Evolutionary conservation across 2,329 filamentous ascomycete genomes (phyloP), one percentile per base, ranked within the genome.

Genomic region (Pseudogymnoascus pannorum): DNA sequence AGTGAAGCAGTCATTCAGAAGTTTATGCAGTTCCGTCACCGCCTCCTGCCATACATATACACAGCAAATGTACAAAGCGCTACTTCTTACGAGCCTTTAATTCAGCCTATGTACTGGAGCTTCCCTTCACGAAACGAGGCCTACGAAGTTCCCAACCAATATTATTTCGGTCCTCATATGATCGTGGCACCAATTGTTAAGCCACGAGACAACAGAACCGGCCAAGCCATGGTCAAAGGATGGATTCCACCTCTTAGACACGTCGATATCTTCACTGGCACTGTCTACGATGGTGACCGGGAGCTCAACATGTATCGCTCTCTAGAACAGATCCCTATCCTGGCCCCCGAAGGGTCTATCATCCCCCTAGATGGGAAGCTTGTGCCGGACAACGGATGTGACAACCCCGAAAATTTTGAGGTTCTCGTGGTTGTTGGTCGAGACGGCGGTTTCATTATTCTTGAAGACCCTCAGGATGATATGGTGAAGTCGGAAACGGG

Each of bases 21-120:
- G 1, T 81, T 79, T 57, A 69, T 87, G 48, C 75, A 76, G 4
- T 72, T 86, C 20, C 76, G 85, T 0, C 85, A 87, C 67, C 75
- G 79, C 2, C 72, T 87, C 5, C 75, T 87, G 24, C 84, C 85
- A 0, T 87, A 84, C 64, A 72, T 87, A 2, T 81, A 86, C 70
- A 81, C 80, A 0, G 80, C 81, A 75, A 86, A 84, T 63, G 75
- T 77, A 1, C 71, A 73, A 8, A 76, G 76, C 0, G 74, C 76
- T 0, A 70, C 70, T 1, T 67, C 78, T 0, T 76, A 77, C 42
- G 75, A 80, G 58, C 83, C 84, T 0, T 70, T 87, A 1, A 71
- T 87, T 1, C 80, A 83, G 68, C 85, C 85, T 0, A 76, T 87
- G 74, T 87, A 87, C 73, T 87, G 84, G 84, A 75, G 77, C 44